Base-by-base conservation (phyloP, 345 rosid genomes). In the Microcos paniculata region DNA sequence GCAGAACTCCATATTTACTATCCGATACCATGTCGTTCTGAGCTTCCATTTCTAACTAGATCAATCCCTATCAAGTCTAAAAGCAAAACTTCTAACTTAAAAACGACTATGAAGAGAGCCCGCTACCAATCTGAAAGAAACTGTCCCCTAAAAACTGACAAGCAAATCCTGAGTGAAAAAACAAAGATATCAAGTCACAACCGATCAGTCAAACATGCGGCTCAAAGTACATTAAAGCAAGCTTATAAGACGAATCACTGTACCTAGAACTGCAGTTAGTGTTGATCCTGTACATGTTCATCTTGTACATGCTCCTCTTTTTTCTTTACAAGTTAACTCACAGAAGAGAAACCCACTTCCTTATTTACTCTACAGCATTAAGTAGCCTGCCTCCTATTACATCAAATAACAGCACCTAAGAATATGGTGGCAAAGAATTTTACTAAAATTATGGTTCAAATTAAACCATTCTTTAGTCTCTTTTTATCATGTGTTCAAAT, bases 11-110 rank as follows among this genome's bases (percentile, higher is more conserved):
- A 38, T 62, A 68, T 19, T 77, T 81, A 76, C 84, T 89, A 89
- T 78, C 93, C 93, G 79, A 89, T 67, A 62, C 93, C 93, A 77
- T 86, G 73, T 55, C 91, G 89, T 68, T 82, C 72, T 69, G 86
- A 64, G 88, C 38, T 53, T 89, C 92, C 97, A 92, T 92, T 76
- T 82, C 85, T 85, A 84, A 61, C 70, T 62, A 74, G 69, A 74
- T 31, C 70, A 31, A 62, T 62, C 45, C 45, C 77, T 74, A 74
- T 30, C 24, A 62, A 73, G 31, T 64, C 48, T 46, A 73, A 62
- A 61, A 45, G 53, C 53, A 30, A 61, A 33, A 16, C 21, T 21
- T 31, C 59, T 31, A 62, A 13, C 1, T 23, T 31, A 48, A 31
- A 74, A 31, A 21, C 13, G 1, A 74, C 40, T 61, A 62, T 31